Conservation (phyloP, 495 filamentous ascomycete genomes). For the Xylaria flabelliformis region DNA sequence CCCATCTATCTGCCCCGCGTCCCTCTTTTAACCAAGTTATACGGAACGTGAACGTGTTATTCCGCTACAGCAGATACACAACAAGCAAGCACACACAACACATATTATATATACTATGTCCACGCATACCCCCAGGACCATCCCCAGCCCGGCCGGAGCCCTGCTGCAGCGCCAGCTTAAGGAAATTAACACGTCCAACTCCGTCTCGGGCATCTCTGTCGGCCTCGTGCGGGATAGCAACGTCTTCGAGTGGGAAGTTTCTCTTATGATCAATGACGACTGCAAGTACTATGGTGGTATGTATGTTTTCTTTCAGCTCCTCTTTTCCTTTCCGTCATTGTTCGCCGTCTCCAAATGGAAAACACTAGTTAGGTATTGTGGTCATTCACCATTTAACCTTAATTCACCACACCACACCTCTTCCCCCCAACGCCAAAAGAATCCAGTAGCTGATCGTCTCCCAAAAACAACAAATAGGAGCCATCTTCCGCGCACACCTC, state of each 20-base stretch:
- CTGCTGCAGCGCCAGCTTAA: conserved; percentile 87
- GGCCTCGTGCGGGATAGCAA: conserved; percentile 84
- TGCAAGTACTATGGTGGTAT: conserved; percentile 90
- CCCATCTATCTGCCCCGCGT: conserved; percentile 10
- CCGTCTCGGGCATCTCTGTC: conserved; percentile 92
- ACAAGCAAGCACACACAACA: not conserved
- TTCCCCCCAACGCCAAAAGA: too few relatives aligned
- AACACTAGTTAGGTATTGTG: not conserved
- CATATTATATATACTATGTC: not conserved
- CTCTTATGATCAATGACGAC: conserved; percentile 98
- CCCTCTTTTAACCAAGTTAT: not conserved
- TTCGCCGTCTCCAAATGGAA: not conserved
- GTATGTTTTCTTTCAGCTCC: conserved; percentile 41
- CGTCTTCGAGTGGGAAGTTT: conserved; percentile 99
- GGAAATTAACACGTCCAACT: conserved; percentile 89
- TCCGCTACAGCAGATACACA: not conserved
- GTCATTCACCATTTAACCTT: too few relatives aligned
- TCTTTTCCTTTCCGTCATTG: not conserved
- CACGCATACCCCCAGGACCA: not conserved
- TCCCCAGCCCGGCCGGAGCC: conserved; percentile 61
- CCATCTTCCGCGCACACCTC: conserved; percentile 84
- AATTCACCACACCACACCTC: too few relatives aligned
- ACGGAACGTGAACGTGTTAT: not conserved
- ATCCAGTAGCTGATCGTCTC: too few relatives aligned
- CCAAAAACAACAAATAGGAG: conserved; percentile 59